These are phyloP conservation scores for Dinochytrium kinnereticum DNA, from an alignment of 371 early-diverging fungal genomes.

Conservation along the genomic window DNA sequence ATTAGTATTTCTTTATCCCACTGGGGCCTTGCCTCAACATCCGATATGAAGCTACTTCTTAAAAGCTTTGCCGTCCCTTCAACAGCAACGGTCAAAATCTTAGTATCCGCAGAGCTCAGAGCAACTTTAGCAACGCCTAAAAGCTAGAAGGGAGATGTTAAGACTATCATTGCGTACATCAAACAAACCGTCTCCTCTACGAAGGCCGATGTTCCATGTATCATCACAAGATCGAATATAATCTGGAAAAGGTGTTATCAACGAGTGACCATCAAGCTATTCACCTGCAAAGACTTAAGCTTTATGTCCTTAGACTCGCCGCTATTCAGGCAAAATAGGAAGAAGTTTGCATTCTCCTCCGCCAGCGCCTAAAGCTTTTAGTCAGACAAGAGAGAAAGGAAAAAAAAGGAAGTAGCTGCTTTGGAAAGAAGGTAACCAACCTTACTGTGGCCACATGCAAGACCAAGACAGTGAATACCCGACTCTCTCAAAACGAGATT, in stretches of 20 bases:
- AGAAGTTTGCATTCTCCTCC: constrained; percentile 20
- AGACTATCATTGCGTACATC: background rate
- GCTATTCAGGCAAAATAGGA: background rate
- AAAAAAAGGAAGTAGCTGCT: background rate
- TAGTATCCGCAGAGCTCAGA: background rate
- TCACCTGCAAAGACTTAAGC: background rate
- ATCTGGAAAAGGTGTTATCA: background rate
- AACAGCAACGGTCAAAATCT: constrained; percentile 23
- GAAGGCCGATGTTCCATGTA: constrained; percentile 23
- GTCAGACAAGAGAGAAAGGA: too few species aligned
- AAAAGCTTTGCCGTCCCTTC: constrained; percentile 32
- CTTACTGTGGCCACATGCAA: constrained; percentile 19
- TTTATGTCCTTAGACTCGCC: constrained; percentile 1
- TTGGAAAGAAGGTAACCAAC: background rate
- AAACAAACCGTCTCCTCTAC: constrained; percentile 14
- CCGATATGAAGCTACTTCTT: constrained; percentile 15
- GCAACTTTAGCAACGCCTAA: background rate
- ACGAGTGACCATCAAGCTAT: background rate
- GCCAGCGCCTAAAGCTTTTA: constrained; percentile 9
- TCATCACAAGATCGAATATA: constrained; percentile 31
- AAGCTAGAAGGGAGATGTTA: constrained; percentile 11
- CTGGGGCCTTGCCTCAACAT: constrained; percentile 22
- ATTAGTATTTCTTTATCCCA: too few species aligned
- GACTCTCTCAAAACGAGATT: constrained; percentile 21
- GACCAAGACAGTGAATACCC: constrained; percentile 33